A percentile compares a stretch with the other conserved stretches of the same genome.
These are phyloP conservation scores for Lonicera japonica DNA, from an alignment of 129 eudicot genomes.

Conservation along the genomic window DNA sequence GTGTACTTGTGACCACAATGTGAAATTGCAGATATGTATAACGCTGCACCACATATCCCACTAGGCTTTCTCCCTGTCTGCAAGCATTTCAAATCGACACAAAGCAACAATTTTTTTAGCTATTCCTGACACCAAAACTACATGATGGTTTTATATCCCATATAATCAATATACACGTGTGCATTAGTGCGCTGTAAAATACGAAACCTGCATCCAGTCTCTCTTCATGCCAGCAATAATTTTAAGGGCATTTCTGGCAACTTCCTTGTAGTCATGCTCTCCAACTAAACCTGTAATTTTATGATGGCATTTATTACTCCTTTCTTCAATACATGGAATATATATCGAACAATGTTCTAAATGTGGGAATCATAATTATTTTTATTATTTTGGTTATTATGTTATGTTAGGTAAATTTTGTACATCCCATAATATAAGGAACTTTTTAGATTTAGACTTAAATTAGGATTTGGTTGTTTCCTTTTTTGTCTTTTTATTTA, in stretches of 20 bases:
- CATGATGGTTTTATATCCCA: neutral
- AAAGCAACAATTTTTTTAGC: neutral
- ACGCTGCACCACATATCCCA: slow-evolving; percentile 42
- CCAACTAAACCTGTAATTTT: slow-evolving; percentile 20
- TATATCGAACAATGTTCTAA: too few relatives aligned
- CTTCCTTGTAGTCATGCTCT: slow-evolving; percentile 8
- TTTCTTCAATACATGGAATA: too few relatives aligned
- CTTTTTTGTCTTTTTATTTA: too few relatives aligned
- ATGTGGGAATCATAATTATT: too few relatives aligned
- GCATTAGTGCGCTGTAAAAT: neutral
- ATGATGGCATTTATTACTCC: neutral
- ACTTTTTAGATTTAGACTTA: too few relatives aligned
- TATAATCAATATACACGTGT: neutral
- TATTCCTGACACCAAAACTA: neutral
- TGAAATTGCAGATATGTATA: slow-evolving; percentile 35
- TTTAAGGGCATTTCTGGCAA: slow-evolving; percentile 20
- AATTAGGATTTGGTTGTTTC: too few relatives aligned
- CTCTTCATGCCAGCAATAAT: slow-evolving; percentile 37
- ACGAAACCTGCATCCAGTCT: slow-evolving; percentile 36
- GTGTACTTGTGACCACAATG: slow-evolving; percentile 26
- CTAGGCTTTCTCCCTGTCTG: slow-evolving; percentile 47
- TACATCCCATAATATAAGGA: too few relatives aligned
- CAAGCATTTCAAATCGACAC: neutral
- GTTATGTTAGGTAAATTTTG: too few relatives aligned
- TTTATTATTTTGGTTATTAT: too few relatives aligned